phyloP scores from a whole-genome alignment of 345 rosid species.

The Eucalyptus leucophloia region DNA sequence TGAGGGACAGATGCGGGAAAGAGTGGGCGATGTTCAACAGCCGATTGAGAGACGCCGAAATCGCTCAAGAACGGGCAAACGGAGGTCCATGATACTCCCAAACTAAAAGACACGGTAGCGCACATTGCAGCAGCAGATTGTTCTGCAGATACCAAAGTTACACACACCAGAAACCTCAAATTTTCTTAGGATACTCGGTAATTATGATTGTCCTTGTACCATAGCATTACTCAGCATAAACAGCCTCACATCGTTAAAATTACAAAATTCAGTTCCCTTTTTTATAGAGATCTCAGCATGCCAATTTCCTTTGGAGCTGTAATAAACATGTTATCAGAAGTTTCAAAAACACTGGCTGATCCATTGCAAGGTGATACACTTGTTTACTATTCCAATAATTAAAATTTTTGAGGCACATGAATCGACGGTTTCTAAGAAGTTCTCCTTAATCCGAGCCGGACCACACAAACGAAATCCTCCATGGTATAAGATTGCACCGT shows the following conservation, averaged over 20 bases:
- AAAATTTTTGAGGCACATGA: not conserved
- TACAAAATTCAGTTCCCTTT: not conserved
- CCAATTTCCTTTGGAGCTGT: not conserved
- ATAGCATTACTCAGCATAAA: not conserved
- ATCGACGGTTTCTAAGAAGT: not conserved
- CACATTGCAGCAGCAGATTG: not conserved
- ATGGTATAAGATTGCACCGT: not conserved
- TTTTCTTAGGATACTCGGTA: not conserved
- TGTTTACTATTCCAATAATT: not conserved
- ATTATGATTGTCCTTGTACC: not conserved
- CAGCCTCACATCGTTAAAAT: not conserved
- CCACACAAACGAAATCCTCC: no score
- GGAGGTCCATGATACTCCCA: conserved; percentile 15
- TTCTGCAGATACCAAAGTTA: not conserved
- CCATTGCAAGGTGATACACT: not conserved
- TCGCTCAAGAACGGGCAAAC: conserved; percentile 25
- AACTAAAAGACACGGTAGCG: rapidly evolving
- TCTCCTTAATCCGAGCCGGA: no score
- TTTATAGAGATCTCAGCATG: not conserved
- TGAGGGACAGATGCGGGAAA: conserved; percentile 75
- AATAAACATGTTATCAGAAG: not conserved
- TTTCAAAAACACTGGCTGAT: not conserved
- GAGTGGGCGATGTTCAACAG: conserved; percentile 79
- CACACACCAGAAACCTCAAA: not conserved
- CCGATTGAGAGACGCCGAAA: conserved; percentile 55